Conservation (phyloP, 2,329 filamentous ascomycete species). For the Talaromyces albobiverticillius region DNA sequence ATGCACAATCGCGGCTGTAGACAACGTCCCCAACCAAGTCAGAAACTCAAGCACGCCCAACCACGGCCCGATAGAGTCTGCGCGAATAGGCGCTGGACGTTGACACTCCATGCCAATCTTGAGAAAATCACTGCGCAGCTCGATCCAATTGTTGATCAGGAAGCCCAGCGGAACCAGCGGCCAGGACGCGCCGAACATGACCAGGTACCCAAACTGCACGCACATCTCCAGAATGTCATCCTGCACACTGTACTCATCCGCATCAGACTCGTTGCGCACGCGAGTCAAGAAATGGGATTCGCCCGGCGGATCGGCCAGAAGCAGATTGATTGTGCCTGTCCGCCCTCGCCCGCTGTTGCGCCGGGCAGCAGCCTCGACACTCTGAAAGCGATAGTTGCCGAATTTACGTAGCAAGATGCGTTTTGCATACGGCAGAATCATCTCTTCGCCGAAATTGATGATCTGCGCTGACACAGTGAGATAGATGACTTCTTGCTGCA, state of each 20-base stretch:
- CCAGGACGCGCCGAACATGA: constrained; percentile 91
- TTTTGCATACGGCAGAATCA: constrained; percentile 81
- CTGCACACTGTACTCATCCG: constrained; percentile 84
- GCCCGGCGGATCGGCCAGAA: constrained; percentile 65
- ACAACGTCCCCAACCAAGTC: constrained; percentile 90
- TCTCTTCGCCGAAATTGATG: constrained; percentile 80
- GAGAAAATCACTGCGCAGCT: constrained; percentile 86
- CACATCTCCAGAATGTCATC: constrained; percentile 92
- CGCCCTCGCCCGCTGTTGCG: constrained; percentile 7
- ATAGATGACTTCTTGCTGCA: constrained; percentile 91
- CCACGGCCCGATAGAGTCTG: constrained; percentile 94
- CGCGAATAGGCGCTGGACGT: constrained; percentile 82
- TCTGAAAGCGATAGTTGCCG: constrained; percentile 21
- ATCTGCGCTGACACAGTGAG: constrained; percentile 93
- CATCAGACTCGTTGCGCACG: constrained; percentile 77
- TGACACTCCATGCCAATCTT: constrained; percentile 91
- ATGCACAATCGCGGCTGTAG: constrained; percentile 82
- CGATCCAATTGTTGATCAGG: constrained; percentile 93
- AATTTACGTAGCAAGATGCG: constrained; percentile 74
- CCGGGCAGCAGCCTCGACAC: constrained; percentile 32
- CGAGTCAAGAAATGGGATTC: constrained; percentile 77
- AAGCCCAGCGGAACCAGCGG: constrained; percentile 88
- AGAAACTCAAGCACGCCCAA: constrained; percentile 80
- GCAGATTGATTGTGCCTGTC: constrained; percentile 43
- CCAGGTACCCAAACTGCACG: constrained; percentile 83